Percentiles rank a stretch among this genome's conserved stretches.
Evolutionary conservation across 768 basidiomycete genomes (phyloP).

Genomic region (Symmetrospora coprosmae): DNA sequence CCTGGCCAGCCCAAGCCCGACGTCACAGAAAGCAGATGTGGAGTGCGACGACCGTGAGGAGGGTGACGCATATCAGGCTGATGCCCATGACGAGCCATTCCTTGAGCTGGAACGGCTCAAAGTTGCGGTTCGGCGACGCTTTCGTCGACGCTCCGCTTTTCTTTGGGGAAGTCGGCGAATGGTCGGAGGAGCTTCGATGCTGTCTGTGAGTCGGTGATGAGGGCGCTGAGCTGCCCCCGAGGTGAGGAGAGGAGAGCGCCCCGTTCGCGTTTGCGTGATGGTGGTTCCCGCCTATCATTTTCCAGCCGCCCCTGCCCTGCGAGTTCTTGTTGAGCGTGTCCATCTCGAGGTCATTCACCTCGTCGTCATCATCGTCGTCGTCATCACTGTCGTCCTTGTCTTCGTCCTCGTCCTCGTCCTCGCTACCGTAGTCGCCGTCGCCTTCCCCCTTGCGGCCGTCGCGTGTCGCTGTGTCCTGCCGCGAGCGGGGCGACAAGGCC

Average conservation of each 20-base stretch:
- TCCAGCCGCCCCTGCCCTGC: constrained; percentile 8
- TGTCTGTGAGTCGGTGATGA: not conserved
- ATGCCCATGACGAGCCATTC: constrained; percentile 8
- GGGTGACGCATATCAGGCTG: not conserved
- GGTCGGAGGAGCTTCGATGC: not conserved
- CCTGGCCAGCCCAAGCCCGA: too few relatives aligned
- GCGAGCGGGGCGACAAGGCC: too few relatives aligned
- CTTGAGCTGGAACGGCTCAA: not conserved
- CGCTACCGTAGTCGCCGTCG: not conserved
- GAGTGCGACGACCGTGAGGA: constrained; percentile 5
- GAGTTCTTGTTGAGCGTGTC: constrained; percentile 18
- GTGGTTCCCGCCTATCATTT: constrained; percentile 2
- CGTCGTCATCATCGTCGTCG: constrained; percentile 12
- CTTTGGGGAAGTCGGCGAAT: not conserved
- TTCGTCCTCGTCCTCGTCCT: not conserved
- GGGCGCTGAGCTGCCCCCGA: not conserved
- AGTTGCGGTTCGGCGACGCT: not conserved
- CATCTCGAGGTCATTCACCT: constrained; percentile 1
- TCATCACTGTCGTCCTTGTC: constrained; percentile 12
- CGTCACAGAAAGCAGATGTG: constrained; percentile 20
- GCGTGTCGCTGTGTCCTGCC: too few relatives aligned
- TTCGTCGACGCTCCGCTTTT: not conserved
- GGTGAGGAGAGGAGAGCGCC: not conserved
- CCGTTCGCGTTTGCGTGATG: not conserved
- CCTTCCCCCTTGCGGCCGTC: too few relatives aligned